Base-by-base conservation (phyloP, 768 basidiomycete species). In the Obba rivulosa region DNA sequence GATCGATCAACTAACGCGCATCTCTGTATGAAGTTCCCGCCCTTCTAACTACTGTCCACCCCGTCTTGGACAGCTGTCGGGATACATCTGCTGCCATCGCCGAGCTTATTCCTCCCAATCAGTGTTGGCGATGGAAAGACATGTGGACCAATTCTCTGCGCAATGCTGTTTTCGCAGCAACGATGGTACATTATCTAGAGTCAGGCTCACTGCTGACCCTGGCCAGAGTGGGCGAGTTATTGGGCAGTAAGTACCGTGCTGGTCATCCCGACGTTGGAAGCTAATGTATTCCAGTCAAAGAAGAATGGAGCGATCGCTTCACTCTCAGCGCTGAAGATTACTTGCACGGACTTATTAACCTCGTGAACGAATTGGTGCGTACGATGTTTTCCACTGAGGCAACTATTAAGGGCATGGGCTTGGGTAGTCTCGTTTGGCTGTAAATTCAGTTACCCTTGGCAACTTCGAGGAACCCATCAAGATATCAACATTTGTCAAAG, bases 91-190 rank as follows among this genome's bases (percentile, higher is more conserved):
- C 69, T 20, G 69, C 71, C 1, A 66, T 92, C n/a, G 81, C 80
- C 5, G 65, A 58, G 4, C 70, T 82, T 25, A 70, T 88, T 21
- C 88, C 88, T 23, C 71, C 70, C 24, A 79, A 85, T 55, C 85
- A 89, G 54, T 81, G 87, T 52, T 91, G 88, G 88, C 73, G 80
- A 48, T 91, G 85, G 85, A 88, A 85, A 62, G 86, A 89, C 21
- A 79, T 86, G 79, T 90, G 87, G 87, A 74, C 77, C 1, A 80
- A 78, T 57, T 81, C 85, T 3, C 62, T 90, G 34, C 74, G 87
- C 48, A 76, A 75, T 16, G 78, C 79, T 10, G 72, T 89, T 1
- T 91, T 85, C 57, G 74, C 78, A 35, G 80, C 79, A 1, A 77
- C 81, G 16, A 63, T 91, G 28, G 70, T 81, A 11, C 77, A 84